Percentiles rank a stretch among this genome's conserved stretches.
These are phyloP conservation scores for Hemileccinum impolitum DNA, from an alignment of 768 basidiomycete species.

Conservation along the genomic window DNA sequence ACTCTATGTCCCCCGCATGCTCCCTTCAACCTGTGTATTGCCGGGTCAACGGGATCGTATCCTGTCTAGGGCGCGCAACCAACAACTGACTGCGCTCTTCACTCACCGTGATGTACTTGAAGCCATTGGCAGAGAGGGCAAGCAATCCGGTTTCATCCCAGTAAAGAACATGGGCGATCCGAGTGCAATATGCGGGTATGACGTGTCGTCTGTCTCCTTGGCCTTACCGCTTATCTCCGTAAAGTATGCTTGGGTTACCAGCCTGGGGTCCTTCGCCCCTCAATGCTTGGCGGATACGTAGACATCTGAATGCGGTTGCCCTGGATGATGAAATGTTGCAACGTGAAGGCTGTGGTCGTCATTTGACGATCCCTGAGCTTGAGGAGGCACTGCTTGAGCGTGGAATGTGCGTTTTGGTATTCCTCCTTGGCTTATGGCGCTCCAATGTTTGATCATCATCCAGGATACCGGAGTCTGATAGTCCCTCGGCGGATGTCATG, in stretches of 20 bases:
- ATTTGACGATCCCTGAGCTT: constrained; percentile 53
- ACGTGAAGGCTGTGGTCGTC: constrained; percentile 42
- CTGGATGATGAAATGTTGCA: constrained; percentile 64
- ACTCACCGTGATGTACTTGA: constrained; percentile 38
- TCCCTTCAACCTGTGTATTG: constrained; percentile 84
- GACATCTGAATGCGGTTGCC: constrained; percentile 39
- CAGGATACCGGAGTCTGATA: constrained; percentile 33
- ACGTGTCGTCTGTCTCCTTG: constrained; percentile 3
- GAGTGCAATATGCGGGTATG: constrained; percentile 58
- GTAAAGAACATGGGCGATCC: constrained; percentile 15
- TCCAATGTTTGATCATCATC: constrained; percentile 26
- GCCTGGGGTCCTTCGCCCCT: constrained; percentile 37
- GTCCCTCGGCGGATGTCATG: constrained; percentile 40
- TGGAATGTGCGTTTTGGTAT: constrained; percentile 59
- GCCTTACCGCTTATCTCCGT: constrained; percentile 21
- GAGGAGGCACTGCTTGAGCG: constrained; percentile 69
- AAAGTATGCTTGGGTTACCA: constrained; percentile 38
- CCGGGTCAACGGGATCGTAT: constrained; percentile 75
- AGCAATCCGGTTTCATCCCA: constrained; percentile 28
- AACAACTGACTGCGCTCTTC: constrained; percentile 40
- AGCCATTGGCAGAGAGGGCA: constrained; percentile 33
- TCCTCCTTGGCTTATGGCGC: background rate
- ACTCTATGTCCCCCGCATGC: constrained; percentile 78
- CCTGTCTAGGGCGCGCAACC: constrained; percentile 46
- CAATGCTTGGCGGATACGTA: constrained; percentile 34